Conservation (phyloP, 2,329 filamentous ascomycete species). For the Stagonosporopsis chrysanthemi region DNA sequence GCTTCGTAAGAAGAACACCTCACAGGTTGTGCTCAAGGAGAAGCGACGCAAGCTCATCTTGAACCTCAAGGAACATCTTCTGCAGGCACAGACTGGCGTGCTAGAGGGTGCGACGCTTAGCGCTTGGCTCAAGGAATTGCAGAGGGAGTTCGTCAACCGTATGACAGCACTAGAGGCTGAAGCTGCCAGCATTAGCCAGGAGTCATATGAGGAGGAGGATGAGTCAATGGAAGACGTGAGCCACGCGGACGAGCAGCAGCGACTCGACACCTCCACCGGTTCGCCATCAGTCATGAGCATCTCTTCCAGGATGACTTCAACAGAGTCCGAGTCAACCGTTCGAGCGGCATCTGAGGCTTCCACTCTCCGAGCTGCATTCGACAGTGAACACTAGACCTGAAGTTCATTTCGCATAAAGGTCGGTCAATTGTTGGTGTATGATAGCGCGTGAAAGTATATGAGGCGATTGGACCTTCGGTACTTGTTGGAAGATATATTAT, state of each 20-base stretch:
- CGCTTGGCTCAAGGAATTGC: conserved; percentile 70
- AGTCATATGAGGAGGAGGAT: conserved; percentile 24
- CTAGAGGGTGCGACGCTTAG: conserved; percentile 71
- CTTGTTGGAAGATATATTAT: not conserved
- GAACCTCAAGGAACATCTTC: conserved; percentile 74
- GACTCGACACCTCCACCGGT: conserved; percentile 23
- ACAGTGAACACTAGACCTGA: conserved; percentile 28
- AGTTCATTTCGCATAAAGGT: not conserved
- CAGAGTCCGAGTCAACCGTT: conserved; percentile 24
- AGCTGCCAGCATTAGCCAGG: conserved; percentile 24
- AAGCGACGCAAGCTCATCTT: conserved; percentile 77
- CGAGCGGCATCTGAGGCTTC: conserved; percentile 29
- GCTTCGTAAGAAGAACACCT: conserved; percentile 65
- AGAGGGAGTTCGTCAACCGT: conserved; percentile 74
- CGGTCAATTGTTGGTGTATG: not conserved
- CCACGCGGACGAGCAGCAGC: conserved; percentile 19
- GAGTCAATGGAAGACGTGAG: conserved; percentile 24
- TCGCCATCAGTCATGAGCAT: conserved; percentile 34
- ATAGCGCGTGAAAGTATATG: not conserved
- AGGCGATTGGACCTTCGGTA: not conserved
- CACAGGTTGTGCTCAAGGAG: conserved; percentile 65
- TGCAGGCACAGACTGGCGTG: conserved; percentile 69
- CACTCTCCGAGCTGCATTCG: conserved; percentile 35
- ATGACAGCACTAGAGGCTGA: conserved; percentile 73
- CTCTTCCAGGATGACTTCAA: conserved; percentile 29